Base-by-base conservation (phyloP, 495 filamentous ascomycete genomes). In the Copromyces sp. region DNA sequence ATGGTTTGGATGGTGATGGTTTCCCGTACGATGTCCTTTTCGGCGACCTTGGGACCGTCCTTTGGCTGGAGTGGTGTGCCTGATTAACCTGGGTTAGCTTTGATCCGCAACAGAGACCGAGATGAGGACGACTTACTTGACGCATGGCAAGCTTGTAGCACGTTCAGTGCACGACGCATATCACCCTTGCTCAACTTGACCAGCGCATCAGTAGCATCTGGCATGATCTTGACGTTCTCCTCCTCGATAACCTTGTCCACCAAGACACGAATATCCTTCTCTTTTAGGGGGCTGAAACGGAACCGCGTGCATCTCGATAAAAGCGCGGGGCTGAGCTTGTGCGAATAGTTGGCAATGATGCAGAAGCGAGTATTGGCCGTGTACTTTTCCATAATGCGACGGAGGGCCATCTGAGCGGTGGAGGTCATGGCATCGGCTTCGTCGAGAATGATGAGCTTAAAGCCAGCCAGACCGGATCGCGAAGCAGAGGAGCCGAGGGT, bases 381-480 rank as follows among this genome's bases (percentile, higher is more conserved):
- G 83, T 98, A 99, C 81, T 96, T 95, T 79, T 99, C 95, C 96
- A 99, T 99, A 72, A 99, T 99, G 59, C 95, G 84, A 74, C 95
- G 89, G 38, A 99, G 86, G 0, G 95, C 95, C 94, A 98, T 99
- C 79, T 99, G 95, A 17, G 95, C 95, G 0, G 94, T 93, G 29
- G 92, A 88, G 7, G 95, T 99, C 95, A 99, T 98, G 20, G 96
- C 95, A 79, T 99, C 95, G 39, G 95, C 95, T 82, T 99, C 95
- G 82, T 99, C 95, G 32, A 99, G 87, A 70, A 99, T 93, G 79
- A 98, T 98, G 76, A 99, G 89, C 82, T 99, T 99, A 84, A 91
- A 99, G 7, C 86, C 85, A 0, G 89, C 93, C 29, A 97, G 84
- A 6, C 82, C 81, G 41, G 87, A 78, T 76, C 70, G 77, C 20